Evolutionary conservation across 1,284 basidiomycete genomes (phyloP), one percentile per base, ranked within the genome.

Genomic region (Porodaedalea pini): DNA sequence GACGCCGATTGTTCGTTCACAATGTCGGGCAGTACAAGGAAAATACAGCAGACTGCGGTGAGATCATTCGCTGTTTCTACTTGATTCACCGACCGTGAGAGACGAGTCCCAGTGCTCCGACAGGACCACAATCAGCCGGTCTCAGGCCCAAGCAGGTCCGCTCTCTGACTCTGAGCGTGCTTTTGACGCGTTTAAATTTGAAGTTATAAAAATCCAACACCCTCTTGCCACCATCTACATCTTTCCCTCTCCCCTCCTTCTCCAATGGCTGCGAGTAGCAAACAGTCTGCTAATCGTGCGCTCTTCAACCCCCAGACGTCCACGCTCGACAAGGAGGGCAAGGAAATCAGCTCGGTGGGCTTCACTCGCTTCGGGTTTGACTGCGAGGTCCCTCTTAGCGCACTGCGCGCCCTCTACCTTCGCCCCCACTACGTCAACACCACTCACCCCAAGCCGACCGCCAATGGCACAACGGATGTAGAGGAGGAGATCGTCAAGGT

Each of bases 321-420:
- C 53, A 82, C 81, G 45, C 70, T 89, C 57, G 89, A 90, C 70
- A 90, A 87, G 74, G 78, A 81, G 57, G 89, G 88, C 43, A 65
- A 79, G n/a, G 85, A 87, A 68, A 91, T 92, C 67, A 83, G 75
- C 52, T 76, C 82, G 27, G 92, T 95, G 51, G 92, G 92, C 54
- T 85, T 87, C 71, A 72, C 88, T 66, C 82, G 86, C 57, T 94
- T 94, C 66, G 92, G 91, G 21, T 96, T 96, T 71, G 87, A 95
- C 73, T 89, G 86, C 67, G 81, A 87, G 67, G 90, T 94, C 62
- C 71, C 87, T 54, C 73, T 93, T 65, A 86, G 92, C 62, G 76
- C 81, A 62, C 82, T 95, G 51, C 88, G 93, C 52, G 83, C 85
- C 21, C 81, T 96, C 56, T 96, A 96, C 75, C 82, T 96, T 51